These are phyloP conservation scores for Ophiocytium majus DNA, from an alignment of 352 stramenopile species.

Conservation along the genomic window DNA sequence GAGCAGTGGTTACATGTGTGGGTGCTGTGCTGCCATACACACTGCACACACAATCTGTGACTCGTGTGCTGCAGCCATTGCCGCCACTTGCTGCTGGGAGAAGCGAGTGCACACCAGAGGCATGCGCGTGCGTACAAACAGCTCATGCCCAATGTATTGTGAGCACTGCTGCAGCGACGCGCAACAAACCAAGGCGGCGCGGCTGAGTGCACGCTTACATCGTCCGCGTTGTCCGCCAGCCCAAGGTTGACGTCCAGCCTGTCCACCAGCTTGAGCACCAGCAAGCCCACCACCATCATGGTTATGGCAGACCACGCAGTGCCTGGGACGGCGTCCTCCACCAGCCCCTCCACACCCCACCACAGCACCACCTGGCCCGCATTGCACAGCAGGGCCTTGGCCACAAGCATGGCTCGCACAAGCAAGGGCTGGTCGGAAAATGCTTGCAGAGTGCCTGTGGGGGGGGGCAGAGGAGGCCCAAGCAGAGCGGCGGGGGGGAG, in stretches of 20 bases:
- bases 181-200: too few species aligned
- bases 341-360: constrained; percentile 4
- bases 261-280: neutral
- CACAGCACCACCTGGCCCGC: neutral
- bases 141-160: too few species aligned
- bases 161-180: too few species aligned
- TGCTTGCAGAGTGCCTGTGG: neutral
- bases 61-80: too few species aligned
- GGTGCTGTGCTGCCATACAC: too few species aligned
- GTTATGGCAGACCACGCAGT: neutral
- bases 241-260: constrained; percentile 13
- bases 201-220: neutral
- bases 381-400: constrained; percentile 9
- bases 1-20: too few species aligned
- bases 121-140: too few species aligned
- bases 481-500: neutral
- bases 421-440: neutral
- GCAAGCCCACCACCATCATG: neutral
- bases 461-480: neutral
- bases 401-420: neutral
- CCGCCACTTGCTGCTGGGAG: too few species aligned
- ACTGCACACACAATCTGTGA: too few species aligned
- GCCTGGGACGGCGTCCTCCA: neutral
- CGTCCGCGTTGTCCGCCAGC: neutral
- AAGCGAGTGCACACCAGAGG: too few species aligned